Percentiles rank a stretch among this genome's conserved stretches.
These are phyloP conservation scores for Podaxis sp. DNA, from an alignment of 768 basidiomycete species.

Conservation along the genomic window DNA sequence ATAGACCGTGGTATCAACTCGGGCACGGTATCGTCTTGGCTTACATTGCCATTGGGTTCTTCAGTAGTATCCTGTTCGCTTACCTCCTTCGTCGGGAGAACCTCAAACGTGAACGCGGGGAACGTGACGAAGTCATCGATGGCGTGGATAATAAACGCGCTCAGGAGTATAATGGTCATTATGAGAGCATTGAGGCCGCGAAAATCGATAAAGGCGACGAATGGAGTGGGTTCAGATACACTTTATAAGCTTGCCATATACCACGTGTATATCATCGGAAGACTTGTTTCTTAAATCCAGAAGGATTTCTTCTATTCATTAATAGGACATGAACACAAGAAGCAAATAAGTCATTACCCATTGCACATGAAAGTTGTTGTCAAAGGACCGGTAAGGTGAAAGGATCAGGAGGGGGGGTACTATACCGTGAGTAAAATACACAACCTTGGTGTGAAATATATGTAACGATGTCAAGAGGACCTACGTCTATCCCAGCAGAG, in stretches of 20 bases:
- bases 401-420: constrained; percentile 9
- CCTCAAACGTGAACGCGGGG: constrained; percentile 57
- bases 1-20: constrained; percentile 66
- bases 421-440: constrained; percentile 27
- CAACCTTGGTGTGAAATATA: constrained; percentile 2
- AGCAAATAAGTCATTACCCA: not conserved
- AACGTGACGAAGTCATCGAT: constrained; percentile 64
- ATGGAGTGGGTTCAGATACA: constrained; percentile 79
- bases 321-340: constrained; percentile 19
- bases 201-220: constrained; percentile 61
- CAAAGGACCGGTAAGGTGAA: constrained; percentile 4
- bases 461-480: constrained; percentile 1
- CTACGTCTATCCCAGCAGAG: constrained; percentile 11
- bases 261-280: constrained; percentile 12
- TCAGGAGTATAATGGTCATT: constrained; percentile 52
- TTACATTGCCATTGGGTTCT: constrained; percentile 66
- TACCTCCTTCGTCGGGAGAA: constrained; percentile 58
- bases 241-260: constrained; percentile 28
- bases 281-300: not conserved
- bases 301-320: constrained; percentile 18
- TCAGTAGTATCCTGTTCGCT: constrained; percentile 48
- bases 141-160: constrained; percentile 43
- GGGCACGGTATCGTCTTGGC: constrained; percentile 69
- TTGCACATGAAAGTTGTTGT: constrained; percentile 14
- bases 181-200: constrained; percentile 53